Conservation (phyloP, 192 early-diverging fungal genomes). For the Bifiguratus adelaidae region DNA sequence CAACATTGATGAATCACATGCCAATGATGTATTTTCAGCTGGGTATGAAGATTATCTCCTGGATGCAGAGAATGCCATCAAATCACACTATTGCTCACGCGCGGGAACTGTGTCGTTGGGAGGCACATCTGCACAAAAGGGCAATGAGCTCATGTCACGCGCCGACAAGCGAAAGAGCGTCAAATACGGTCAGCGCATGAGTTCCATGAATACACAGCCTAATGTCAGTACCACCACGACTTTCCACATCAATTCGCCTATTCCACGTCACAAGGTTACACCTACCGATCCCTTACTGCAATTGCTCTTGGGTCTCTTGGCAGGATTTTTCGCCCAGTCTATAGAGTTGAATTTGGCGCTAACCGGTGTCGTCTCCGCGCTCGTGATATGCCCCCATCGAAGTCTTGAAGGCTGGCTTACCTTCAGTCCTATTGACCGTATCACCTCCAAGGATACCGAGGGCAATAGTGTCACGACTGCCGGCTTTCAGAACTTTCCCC, state of each 20-base stretch:
- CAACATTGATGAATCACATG: constrained; percentile 34
- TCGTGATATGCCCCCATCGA: constrained; percentile 65
- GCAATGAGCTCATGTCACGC: constrained; percentile 12
- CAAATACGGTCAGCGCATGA: constrained; percentile 36
- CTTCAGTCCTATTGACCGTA: constrained; percentile 34
- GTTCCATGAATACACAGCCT: constrained; percentile 19
- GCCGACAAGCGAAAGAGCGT: constrained; percentile 30
- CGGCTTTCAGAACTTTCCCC: constrained; percentile 40
- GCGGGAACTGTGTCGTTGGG: constrained; percentile 6
- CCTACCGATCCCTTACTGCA: constrained; percentile 54
- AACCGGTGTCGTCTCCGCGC: constrained; percentile 79
- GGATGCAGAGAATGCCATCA: constrained; percentile 35
- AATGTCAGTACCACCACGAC: constrained; percentile 1
- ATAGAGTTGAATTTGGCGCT: constrained; percentile 84
- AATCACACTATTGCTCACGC: constrained; percentile 36
- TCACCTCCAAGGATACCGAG: constrained; percentile 24
- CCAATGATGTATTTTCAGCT: constrained; percentile 35
- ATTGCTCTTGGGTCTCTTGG: constrained; percentile 51
- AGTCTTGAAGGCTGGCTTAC: constrained; percentile 64
- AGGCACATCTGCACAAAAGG: constrained; percentile 13
- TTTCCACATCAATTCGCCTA: background rate
- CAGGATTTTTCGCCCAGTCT: constrained; percentile 79
- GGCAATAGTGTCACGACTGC: constrained; percentile 10
- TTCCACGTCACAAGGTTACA: constrained; percentile 25
- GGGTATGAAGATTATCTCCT: constrained; percentile 44